Evolutionary conservation across 495 filamentous ascomycete species (phyloP).

Genomic region (Penicillium daleae): DNA sequence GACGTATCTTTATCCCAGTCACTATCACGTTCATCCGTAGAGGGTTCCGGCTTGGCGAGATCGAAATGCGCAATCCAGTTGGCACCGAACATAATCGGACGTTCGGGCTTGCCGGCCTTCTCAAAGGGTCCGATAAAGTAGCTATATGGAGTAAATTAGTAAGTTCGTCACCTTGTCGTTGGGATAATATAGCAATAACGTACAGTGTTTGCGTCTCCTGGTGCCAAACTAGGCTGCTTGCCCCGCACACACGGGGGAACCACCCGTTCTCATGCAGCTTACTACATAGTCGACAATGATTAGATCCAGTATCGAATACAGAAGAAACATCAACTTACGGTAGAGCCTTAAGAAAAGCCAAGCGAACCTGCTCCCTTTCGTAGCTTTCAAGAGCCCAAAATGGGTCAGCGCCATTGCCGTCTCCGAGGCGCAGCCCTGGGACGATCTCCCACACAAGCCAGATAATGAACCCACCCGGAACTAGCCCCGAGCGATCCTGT

Average conservation of each 20-base stretch:
- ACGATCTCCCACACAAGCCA: constrained; percentile 10
- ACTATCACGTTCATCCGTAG: constrained; percentile 1
- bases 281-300: not conserved
- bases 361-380: not conserved
- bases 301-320: not conserved
- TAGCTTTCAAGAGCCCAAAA: not conserved
- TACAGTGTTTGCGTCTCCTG: constrained; percentile 5
- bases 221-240: constrained; percentile 7
- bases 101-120: not conserved
- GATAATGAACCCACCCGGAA: constrained; percentile 5
- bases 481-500: constrained; percentile 3
- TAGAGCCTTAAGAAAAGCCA: not conserved
- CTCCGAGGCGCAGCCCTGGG: constrained; percentile 6
- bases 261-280: constrained; percentile 1
- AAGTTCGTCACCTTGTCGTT: constrained; percentile 3
- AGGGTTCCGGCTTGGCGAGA: constrained; percentile 2
- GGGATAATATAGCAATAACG: not conserved
- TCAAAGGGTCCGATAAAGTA: constrained; percentile 3
- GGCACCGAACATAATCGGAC: not conserved
- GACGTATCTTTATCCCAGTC: constrained; percentile 6
- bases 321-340: constrained; percentile 7
- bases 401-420: not conserved
- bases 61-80: constrained; percentile 2
- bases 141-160: not conserved
- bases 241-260: not conserved